Evolutionary conservation across 2,329 filamentous ascomycete species (phyloP).

Genomic region (Sordariomycetes sp.): DNA sequence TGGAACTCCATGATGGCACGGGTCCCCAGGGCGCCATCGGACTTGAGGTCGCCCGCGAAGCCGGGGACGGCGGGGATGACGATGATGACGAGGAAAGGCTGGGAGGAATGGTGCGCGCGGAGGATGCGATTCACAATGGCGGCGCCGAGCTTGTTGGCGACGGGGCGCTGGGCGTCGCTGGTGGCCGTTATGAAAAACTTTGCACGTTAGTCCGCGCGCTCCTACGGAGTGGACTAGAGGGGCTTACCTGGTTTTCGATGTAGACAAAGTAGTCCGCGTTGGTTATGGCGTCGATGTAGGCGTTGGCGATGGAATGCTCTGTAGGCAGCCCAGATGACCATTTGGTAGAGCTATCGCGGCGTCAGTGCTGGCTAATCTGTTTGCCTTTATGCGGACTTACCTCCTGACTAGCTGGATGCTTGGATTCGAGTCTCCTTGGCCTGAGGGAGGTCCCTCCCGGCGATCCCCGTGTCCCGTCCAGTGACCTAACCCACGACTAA

Average conservation of each 20-base stretch:
- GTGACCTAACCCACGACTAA: constrained; percentile 2
- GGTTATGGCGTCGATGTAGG: constrained; percentile 63
- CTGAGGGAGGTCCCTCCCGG: constrained; percentile 5
- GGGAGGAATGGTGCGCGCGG: constrained; percentile 52
- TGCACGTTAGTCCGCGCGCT: neutral
- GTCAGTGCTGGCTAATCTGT: neutral
- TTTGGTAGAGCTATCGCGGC: constrained; percentile 25
- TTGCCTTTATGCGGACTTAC: constrained; percentile 14
- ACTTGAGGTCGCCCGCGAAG: constrained; percentile 70
- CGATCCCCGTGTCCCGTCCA: constrained; percentile 1
- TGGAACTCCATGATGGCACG: constrained; percentile 85
- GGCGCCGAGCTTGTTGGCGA: constrained; percentile 68
- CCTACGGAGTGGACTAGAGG: neutral
- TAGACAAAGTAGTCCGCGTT: constrained; percentile 65
- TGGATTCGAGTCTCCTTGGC: constrained; percentile 4
- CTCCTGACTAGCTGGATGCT: constrained; percentile 41
- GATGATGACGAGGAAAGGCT: constrained; percentile 66
- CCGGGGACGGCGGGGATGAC: constrained; percentile 72
- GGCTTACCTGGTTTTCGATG: constrained; percentile 58
- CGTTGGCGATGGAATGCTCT: constrained; percentile 76
- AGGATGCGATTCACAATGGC: constrained; percentile 71
- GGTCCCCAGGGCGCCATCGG: constrained; percentile 63
- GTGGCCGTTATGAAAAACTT: constrained; percentile 84
- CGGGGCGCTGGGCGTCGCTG: constrained; percentile 55
- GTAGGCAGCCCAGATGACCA: constrained; percentile 42